A percentile compares a stretch with the other conserved stretches of the same genome.
Evolutionary conservation across 805 yeast species (phyloP).

Genomic region (Hanseniaspora meyeri): DNA sequence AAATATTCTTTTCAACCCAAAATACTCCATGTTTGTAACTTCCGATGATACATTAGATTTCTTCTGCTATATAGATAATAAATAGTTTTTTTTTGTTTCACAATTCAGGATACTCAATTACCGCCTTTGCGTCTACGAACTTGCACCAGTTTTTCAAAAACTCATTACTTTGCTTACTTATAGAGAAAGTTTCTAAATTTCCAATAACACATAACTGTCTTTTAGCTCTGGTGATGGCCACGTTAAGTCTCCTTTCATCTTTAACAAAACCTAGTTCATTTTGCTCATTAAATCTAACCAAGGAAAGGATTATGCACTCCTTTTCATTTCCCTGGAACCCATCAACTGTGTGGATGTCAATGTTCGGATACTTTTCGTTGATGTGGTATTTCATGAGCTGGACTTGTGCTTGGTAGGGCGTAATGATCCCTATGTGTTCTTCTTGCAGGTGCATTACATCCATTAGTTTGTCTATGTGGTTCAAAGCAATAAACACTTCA

Average conservation of each 20-base stretch:
- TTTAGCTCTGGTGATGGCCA: constrained; percentile 84
- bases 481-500: constrained; percentile 51
- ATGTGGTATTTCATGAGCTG: constrained; percentile 40
- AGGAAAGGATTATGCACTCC: constrained; percentile 64
- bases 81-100: constrained; percentile 22
- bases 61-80: constrained; percentile 20
- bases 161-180: constrained; percentile 24
- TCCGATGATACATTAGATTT: constrained; percentile 30
- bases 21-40: constrained; percentile 30
- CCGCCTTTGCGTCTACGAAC: constrained; percentile 20
- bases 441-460: constrained; percentile 38
- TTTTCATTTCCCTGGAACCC: constrained; percentile 97
- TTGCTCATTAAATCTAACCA: constrained; percentile 68
- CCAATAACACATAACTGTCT: constrained; percentile 79
- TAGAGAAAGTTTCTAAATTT: constrained; percentile 58
- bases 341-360: constrained; percentile 84
- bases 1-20: constrained; percentile 32
- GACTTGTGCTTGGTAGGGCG: constrained; percentile 88
- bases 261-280: constrained; percentile 69
- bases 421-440: constrained; percentile 63
- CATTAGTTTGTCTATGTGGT: constrained; percentile 44
- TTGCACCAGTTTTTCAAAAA: constrained; percentile 54
- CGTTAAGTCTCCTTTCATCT: constrained; percentile 73
- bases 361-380: constrained; percentile 28
- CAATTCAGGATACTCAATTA: constrained; percentile 51